A percentile compares a stretch with the other conserved stretches of the same genome.
Conservation (phyloP, 306 rosid genomes). For the Lupinus albus region DNA sequence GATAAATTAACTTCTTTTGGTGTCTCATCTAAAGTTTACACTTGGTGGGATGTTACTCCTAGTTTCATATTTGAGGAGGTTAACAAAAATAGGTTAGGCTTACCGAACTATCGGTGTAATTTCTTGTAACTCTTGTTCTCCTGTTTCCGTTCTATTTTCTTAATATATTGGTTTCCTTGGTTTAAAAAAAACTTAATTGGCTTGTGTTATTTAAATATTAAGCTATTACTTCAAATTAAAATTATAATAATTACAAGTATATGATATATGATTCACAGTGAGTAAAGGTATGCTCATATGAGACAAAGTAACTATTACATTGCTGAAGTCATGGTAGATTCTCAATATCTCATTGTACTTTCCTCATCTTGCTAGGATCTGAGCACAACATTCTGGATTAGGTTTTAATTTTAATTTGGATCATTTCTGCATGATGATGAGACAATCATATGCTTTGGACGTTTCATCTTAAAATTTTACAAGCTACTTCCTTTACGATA, state of each 20-base stretch:
- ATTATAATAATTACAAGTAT: not conserved
- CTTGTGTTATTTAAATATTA: not conserved
- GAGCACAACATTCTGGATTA: slow-evolving; percentile 39
- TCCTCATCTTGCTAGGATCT: slow-evolving; percentile 42
- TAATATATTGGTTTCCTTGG: no score
- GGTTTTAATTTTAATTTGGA: slow-evolving; percentile 41
- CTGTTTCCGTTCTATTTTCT: no score
- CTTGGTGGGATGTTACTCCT: no score
- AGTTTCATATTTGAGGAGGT: no score
- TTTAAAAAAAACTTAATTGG: no score
- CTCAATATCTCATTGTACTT: slow-evolving; percentile 48
- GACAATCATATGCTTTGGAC: slow-evolving; percentile 32
- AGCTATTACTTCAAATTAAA: not conserved
- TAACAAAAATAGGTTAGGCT: no score
- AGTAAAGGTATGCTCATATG: slow-evolving; percentile 34
- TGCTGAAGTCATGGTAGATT: slow-evolving; percentile 58
- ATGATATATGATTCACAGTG: slow-evolving; percentile 24
- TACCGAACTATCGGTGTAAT: no score
- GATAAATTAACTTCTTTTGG: no score
- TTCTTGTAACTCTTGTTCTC: no score
- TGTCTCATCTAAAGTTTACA: no score
- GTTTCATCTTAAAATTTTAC: not conserved
- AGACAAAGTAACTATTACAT: slow-evolving; percentile 52
- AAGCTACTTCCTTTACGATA: not conserved
- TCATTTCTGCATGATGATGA: slow-evolving; percentile 33